A percentile compares a stretch with the other conserved stretches of the same genome.
Evolutionary conservation across 371 early-diverging fungal species (phyloP).

Genomic region (Rhizopus stolonifer): DNA sequence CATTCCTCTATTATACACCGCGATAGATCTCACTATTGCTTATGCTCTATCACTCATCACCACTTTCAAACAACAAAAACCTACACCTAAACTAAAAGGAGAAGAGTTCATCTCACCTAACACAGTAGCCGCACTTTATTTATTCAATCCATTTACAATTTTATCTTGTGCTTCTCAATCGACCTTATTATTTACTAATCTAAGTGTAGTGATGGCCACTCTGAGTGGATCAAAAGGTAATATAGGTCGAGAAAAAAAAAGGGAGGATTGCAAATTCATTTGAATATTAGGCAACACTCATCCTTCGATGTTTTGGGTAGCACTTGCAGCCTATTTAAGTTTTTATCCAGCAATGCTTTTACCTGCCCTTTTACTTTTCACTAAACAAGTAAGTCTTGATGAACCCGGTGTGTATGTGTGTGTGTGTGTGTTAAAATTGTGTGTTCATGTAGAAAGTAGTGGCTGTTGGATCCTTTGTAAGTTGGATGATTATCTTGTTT

Average conservation of each 20-base stretch:
- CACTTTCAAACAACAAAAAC: slow-evolving; percentile 37
- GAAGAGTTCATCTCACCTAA: slow-evolving; percentile 29
- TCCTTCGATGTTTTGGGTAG: slow-evolving; percentile 63
- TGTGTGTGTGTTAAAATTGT: no score
- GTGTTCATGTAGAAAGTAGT: not conserved
- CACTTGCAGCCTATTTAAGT: slow-evolving; percentile 76
- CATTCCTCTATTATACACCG: slow-evolving; percentile 60
- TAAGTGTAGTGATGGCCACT: slow-evolving; percentile 67
- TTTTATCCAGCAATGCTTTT: slow-evolving; percentile 84
- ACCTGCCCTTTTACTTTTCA: slow-evolving; percentile 59
- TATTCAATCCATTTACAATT: slow-evolving; percentile 84
- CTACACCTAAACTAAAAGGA: slow-evolving; percentile 23
- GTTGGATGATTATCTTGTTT: slow-evolving; percentile 49
- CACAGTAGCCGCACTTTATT: slow-evolving; percentile 59
- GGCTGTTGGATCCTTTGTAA: slow-evolving; percentile 4
- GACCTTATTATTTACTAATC: slow-evolving; percentile 71
- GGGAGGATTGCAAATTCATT: not conserved
- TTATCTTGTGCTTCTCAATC: slow-evolving; percentile 74
- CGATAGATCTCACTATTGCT: slow-evolving; percentile 65
- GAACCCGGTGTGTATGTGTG: not conserved
- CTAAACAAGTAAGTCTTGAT: not conserved
- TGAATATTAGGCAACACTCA: slow-evolving; percentile 8
- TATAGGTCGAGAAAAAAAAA: not conserved
- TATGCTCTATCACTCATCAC: slow-evolving; percentile 55
- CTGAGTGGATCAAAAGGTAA: slow-evolving; percentile 66